Evolutionary conservation across 257 asterid species (phyloP).

Genomic region (Sherardia arvensis): DNA sequence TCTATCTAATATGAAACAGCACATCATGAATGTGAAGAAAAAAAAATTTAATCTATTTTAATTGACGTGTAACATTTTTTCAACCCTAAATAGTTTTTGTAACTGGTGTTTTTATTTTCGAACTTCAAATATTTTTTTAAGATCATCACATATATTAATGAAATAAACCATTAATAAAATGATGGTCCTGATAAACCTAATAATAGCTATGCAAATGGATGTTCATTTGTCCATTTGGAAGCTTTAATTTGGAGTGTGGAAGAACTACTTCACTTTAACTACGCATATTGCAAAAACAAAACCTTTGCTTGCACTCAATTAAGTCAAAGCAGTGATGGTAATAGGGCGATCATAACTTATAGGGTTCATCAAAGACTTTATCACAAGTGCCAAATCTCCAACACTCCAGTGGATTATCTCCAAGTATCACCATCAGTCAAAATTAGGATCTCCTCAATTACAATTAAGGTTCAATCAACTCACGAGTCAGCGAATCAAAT

Average conservation of each 20-base stretch:
- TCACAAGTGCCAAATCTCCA: conserved; percentile 17
- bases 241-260: background rate
- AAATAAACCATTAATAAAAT: too few species aligned
- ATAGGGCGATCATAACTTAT: conserved; percentile 11
- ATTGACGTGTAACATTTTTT: too few species aligned
- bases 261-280: background rate
- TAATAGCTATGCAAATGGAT: too few species aligned
- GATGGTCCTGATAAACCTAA: too few species aligned
- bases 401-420: conserved; percentile 22
- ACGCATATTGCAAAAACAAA: background rate
- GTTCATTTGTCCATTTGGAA: background rate
- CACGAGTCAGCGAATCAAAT: conserved; percentile 13
- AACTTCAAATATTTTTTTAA: too few species aligned
- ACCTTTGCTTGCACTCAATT: conserved; percentile 18
- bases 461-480: background rate
- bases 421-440: conserved; percentile 10
- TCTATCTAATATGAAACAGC: too few species aligned
- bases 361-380: conserved; percentile 12
- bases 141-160: too few species aligned
- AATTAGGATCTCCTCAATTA: conserved; percentile 6
- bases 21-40: too few species aligned
- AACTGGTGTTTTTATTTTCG: too few species aligned
- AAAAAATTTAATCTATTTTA: too few species aligned
- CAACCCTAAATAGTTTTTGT: too few species aligned
- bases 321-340: background rate